phyloP scores from a whole-genome alignment of 768 basidiomycete species.

The Termitomyces eurrhizus region DNA sequence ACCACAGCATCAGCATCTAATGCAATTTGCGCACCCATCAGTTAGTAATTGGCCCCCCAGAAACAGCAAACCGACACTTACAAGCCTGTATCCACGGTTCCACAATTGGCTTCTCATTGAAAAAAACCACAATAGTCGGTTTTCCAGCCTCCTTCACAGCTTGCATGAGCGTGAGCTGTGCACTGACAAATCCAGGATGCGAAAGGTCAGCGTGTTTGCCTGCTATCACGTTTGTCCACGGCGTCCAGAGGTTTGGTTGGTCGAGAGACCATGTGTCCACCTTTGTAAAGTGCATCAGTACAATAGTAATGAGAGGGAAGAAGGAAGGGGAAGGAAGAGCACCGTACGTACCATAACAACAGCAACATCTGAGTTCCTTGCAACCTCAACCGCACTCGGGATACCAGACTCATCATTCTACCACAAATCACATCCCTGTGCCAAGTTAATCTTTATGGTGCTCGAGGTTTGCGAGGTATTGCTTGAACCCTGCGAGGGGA shows the following conservation, averaged over 20 bases:
- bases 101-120: conserved; percentile 65
- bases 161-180: conserved; percentile 58
- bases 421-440: no score
- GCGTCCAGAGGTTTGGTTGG: conserved; percentile 53
- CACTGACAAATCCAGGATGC: conserved; percentile 60
- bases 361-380: no score
- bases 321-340: conserved; percentile 16
- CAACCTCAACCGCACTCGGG: no score
- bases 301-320: not conserved
- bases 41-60: no score
- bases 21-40: not conserved
- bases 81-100: no score
- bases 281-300: conserved; percentile 15
- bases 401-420: no score
- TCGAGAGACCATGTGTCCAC: conserved; percentile 62
- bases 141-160: conserved; percentile 59
- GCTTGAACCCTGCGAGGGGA: no score
- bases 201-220: conserved; percentile 66
- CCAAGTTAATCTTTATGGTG: no score
- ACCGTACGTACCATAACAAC: no score
- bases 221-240: conserved; percentile 64
- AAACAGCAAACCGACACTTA: not conserved
- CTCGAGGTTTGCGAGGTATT: no score
- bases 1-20: conserved; percentile 66
- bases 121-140: conserved; percentile 64